Conservation (phyloP, 805 yeast genomes). For the Scheffersomyces ergatensis region DNA sequence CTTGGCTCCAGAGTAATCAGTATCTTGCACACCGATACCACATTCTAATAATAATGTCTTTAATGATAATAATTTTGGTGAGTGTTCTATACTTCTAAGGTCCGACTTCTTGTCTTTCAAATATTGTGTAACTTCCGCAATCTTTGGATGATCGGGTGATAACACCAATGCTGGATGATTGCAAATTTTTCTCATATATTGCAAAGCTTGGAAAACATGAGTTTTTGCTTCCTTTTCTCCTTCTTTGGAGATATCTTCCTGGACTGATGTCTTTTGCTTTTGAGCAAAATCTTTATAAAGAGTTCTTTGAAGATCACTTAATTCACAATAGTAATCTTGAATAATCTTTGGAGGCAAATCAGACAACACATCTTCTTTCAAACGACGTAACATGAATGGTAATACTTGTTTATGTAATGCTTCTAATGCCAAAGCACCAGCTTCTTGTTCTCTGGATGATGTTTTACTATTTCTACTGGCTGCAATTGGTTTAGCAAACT, state of each 20-base stretch:
- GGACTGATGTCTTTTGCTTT: slow-evolving; percentile 74
- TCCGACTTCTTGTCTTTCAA: slow-evolving; percentile 57
- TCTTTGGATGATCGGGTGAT: slow-evolving; percentile 80
- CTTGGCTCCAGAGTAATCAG: slow-evolving; percentile 25
- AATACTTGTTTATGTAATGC: slow-evolving; percentile 94
- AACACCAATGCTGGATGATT: slow-evolving; percentile 94
- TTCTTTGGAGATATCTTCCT: slow-evolving; percentile 54
- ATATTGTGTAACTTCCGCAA: slow-evolving; percentile 59
- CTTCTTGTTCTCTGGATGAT: slow-evolving; percentile 90
- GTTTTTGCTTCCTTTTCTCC: slow-evolving; percentile 58
- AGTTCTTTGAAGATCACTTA: slow-evolving; percentile 85
- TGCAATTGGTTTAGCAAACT: slow-evolving; percentile 97
- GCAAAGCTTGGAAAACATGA: slow-evolving; percentile 95
- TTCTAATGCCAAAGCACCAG: slow-evolving; percentile 93
- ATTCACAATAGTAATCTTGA: slow-evolving; percentile 96
- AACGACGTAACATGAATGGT: slow-evolving; percentile 93
- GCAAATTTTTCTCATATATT: slow-evolving; percentile 94
- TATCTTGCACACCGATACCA: slow-evolving; percentile 69
- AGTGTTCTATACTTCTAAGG: slow-evolving; percentile 73
- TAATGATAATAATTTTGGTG: slow-evolving; percentile 86
- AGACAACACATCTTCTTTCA: slow-evolving; percentile 92
- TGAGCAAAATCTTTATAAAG: slow-evolving; percentile 86
- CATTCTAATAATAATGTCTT: slow-evolving; percentile 81
- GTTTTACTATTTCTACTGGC: slow-evolving; percentile 88
- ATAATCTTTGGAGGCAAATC: slow-evolving; percentile 98